Evolutionary conservation across 352 stramenopile genomes (phyloP).

Genomic region (Phytophthora vignae): DNA sequence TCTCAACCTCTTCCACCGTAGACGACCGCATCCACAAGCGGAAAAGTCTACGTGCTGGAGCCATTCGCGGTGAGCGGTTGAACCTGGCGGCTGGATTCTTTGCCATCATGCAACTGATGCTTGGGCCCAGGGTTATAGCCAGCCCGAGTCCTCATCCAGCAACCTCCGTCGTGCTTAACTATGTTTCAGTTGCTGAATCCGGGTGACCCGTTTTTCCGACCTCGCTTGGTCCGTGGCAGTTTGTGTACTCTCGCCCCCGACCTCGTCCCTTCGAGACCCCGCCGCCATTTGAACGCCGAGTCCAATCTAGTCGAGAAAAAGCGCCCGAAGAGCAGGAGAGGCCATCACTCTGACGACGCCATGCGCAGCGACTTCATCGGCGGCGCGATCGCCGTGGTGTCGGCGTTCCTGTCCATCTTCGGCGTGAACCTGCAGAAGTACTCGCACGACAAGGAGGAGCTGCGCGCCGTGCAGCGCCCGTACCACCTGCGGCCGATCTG

Average conservation of each 20-base stretch:
- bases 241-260: conserved; percentile 11
- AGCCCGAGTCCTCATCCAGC: neutral
- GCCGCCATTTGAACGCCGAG: too few relatives aligned
- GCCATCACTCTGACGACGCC: neutral
- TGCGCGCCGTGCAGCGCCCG: conserved; percentile 67
- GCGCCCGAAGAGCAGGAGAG: conserved; percentile 2
- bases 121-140: conserved; percentile 5
- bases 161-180: neutral
- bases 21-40: conserved; percentile 11
- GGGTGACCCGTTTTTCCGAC: conserved; percentile 23
- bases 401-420: conserved; percentile 89
- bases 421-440: conserved; percentile 94
- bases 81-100: conserved; percentile 31
- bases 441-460: conserved; percentile 87
- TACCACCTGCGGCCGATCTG: conserved; percentile 88
- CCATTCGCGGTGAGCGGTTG: conserved; percentile 15
- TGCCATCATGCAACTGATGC: conserved; percentile 33
- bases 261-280: conserved; percentile 27
- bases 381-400: conserved; percentile 76
- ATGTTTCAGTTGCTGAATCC: conserved; percentile 15
- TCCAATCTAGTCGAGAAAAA: conserved; percentile 26
- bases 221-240: conserved; percentile 1
- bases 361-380: conserved; percentile 63
- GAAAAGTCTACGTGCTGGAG: conserved; percentile 15
- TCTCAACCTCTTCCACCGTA: neutral